Conservation (phyloP, 108 stramenopile species). For the Aureococcus anophagefferens region DNA sequence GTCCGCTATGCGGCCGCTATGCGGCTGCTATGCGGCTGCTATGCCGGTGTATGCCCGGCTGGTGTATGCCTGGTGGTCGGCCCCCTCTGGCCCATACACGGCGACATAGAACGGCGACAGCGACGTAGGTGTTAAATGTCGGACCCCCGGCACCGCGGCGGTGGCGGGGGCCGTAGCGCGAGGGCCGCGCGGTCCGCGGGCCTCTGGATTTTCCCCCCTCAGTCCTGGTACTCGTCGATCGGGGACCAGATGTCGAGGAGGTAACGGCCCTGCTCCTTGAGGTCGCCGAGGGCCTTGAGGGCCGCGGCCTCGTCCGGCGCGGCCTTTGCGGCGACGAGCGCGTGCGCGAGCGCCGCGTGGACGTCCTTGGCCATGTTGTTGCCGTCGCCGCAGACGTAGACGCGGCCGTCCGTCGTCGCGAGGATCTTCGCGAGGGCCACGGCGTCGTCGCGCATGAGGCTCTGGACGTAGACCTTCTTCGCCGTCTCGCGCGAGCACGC, state of each 20-base stretch:
- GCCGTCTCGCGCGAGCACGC: slow-evolving; percentile 77
- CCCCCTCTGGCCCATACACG: too few species aligned
- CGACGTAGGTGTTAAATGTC: too few species aligned
- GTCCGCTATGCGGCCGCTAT: too few species aligned
- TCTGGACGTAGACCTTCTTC: slow-evolving; percentile 76
- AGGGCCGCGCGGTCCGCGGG: too few species aligned
- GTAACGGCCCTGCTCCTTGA: slow-evolving; percentile 6
- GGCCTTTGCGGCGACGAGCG: background rate
- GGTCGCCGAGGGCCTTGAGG: background rate
- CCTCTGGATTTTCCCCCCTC: too few species aligned
- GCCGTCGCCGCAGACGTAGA: slow-evolving; percentile 84
- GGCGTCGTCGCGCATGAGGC: slow-evolving; percentile 30
- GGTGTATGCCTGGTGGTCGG: too few species aligned
- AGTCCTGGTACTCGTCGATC: background rate
- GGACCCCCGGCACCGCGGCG: too few species aligned
- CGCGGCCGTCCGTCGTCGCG: slow-evolving; percentile 19
- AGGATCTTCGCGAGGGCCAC: slow-evolving; percentile 37
- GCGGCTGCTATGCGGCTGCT: too few species aligned
- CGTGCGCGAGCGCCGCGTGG: slow-evolving; percentile 48
- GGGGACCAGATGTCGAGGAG: slow-evolving; percentile 12
- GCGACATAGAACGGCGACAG: too few species aligned
- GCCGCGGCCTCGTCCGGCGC: slow-evolving; percentile 4
- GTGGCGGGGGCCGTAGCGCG: too few species aligned
- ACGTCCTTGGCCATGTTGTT: slow-evolving; percentile 86
- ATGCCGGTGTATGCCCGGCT: too few species aligned